These are phyloP conservation scores for Melastoma candidum DNA, from an alignment of 441 rosid species.

Conservation along the genomic window DNA sequence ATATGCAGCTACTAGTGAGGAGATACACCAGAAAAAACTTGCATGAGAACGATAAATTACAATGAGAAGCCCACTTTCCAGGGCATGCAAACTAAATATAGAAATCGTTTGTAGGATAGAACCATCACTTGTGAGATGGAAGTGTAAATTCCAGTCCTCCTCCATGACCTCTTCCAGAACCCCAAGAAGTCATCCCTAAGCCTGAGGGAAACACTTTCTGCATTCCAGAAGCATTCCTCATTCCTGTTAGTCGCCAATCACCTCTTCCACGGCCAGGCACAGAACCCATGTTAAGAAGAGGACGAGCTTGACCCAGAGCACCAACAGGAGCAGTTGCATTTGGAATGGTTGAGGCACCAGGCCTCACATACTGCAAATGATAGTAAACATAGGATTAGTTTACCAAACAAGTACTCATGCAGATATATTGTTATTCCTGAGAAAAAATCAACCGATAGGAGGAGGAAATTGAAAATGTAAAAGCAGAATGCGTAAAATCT, in stretches of 20 bases:
- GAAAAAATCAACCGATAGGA: too few species aligned
- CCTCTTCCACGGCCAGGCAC: conserved; percentile 88
- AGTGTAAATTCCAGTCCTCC: conserved; percentile 83
- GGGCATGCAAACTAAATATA: not conserved
- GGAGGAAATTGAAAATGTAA: too few species aligned
- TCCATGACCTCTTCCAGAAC: conserved; percentile 67
- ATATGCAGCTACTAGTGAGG: too few species aligned
- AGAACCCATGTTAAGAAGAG: conserved; percentile 45
- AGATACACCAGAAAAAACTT: too few species aligned
- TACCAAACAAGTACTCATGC: conserved; percentile 3
- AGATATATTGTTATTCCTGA: too few species aligned
- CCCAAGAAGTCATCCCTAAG: conserved; percentile 55
- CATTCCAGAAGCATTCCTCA: conserved; percentile 47
- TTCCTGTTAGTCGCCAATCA: conserved; percentile 83
- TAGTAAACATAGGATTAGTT: conserved; percentile 18
- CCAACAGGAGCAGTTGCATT: conserved; percentile 37
- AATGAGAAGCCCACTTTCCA: not conserved
- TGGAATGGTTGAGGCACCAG: conserved; percentile 75
- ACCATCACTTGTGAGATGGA: conserved; percentile 91
- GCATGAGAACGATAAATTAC: too few species aligned
- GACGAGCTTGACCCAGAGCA: conserved; percentile 72
- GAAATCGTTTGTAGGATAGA: conserved; percentile 1
- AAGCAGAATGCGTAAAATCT: too few species aligned
- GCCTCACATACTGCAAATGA: conserved; percentile 89
- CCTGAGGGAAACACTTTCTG: conserved; percentile 70